Percentiles rank a stretch among this genome's conserved stretches.
Evolutionary conservation across 1,284 basidiomycete genomes (phyloP).

Genomic region (Ustilago sp.): DNA sequence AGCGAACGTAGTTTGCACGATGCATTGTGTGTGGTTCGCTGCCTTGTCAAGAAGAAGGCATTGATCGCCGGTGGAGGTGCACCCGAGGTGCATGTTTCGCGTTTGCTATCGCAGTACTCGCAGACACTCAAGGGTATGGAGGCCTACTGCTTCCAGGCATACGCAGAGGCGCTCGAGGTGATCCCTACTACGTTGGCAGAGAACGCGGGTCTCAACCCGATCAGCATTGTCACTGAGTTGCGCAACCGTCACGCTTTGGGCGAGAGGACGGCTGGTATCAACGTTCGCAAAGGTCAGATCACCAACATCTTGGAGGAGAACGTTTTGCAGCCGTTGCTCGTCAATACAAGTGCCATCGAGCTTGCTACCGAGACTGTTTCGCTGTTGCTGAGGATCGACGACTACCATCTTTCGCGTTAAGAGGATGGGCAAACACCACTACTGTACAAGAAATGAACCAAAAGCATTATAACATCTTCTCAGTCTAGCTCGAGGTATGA

Average conservation of each 20-base stretch:
- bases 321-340: constrained; percentile 94
- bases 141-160: constrained; percentile 98
- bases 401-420: constrained; percentile 74
- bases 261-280: constrained; percentile 95
- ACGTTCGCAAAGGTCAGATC: constrained; percentile 85
- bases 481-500: not conserved
- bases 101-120: constrained; percentile 88
- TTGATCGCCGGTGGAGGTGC: constrained; percentile 97
- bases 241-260: constrained; percentile 96
- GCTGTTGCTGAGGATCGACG: constrained; percentile 93
- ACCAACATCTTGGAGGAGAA: constrained; percentile 97
- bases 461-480: not conserved
- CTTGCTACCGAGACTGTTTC: constrained; percentile 98
- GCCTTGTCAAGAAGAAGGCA: constrained; percentile 98
- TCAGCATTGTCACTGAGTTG: constrained; percentile 97
- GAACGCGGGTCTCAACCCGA: constrained; percentile 97
- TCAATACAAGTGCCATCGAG: constrained; percentile 94
- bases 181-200: constrained; percentile 98
- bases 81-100: constrained; percentile 98
- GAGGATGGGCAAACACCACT: not conserved
- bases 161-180: constrained; percentile 96
- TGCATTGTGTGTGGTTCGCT: constrained; percentile 96
- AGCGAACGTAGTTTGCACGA: constrained; percentile 97
- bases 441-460: not conserved
- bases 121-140: constrained; percentile 98